Evolutionary conservation across 257 asterid species (phyloP).

Genomic region (Solanum chaucha): DNA sequence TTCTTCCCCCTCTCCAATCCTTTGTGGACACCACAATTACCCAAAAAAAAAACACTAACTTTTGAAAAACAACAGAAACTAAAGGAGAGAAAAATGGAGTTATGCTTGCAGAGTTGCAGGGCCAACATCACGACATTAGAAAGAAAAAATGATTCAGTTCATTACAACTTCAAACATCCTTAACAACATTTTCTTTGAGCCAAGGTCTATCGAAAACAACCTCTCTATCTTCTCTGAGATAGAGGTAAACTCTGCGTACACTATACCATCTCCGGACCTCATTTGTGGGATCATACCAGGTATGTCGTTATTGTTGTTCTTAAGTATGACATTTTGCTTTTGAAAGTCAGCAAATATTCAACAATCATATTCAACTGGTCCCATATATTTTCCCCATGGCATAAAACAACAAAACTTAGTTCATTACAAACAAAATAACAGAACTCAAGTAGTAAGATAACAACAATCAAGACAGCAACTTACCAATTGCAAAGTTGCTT

Average conservation of each 20-base stretch:
- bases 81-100: background rate
- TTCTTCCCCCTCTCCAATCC: background rate
- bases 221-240: background rate
- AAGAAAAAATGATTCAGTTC: background rate
- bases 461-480: constrained; percentile 10
- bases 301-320: background rate
- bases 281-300: background rate
- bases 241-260: background rate
- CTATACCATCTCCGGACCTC: background rate
- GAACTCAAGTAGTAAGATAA: background rate
- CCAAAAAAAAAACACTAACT: background rate
- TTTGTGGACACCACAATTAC: background rate
- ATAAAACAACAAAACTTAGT: background rate
- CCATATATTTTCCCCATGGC: background rate
- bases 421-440: background rate
- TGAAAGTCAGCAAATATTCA: background rate
- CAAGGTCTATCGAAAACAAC: background rate
- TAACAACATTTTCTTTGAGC: background rate
- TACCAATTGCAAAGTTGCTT: constrained; percentile 87
- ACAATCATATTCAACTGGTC: background rate
- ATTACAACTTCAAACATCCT: background rate
- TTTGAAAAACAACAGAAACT: background rate
- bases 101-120: background rate
- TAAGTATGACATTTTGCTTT: background rate
- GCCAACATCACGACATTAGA: background rate